Conservation (phyloP, 1,139 yeast species). For the Scheffersomyces cryptocercus region DNA sequence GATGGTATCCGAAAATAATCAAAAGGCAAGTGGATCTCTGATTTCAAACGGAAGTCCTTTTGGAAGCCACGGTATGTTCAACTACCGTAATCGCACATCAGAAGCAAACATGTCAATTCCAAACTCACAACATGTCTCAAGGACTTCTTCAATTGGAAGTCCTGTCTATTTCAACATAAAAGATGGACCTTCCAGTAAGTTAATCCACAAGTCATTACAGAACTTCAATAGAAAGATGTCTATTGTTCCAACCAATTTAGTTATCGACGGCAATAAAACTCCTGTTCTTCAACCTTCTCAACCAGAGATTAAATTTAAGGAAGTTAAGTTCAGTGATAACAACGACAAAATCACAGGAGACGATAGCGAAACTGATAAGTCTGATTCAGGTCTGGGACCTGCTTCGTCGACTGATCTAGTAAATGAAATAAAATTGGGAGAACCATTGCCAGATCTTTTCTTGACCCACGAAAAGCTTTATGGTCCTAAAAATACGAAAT, state of each 20-base stretch:
- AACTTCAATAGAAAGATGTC: slow-evolving; percentile 26
- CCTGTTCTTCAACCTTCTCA: slow-evolving; percentile 1
- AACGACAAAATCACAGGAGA: slow-evolving; percentile 1
- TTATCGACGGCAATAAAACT: slow-evolving; percentile 15
- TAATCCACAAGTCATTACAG: slow-evolving; percentile 12
- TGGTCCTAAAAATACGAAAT: slow-evolving; percentile 9
- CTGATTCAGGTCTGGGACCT: background rate
- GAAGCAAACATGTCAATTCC: background rate
- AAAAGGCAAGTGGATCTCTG: background rate
- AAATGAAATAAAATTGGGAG: slow-evolving; percentile 12
- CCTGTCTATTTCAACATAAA: slow-evolving; percentile 22
- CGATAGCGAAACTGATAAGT: slow-evolving; percentile 1
- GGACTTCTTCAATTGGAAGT: slow-evolving; percentile 31
- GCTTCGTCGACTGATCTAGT: background rate
- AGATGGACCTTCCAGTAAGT: slow-evolving; percentile 14
- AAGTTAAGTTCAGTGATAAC: slow-evolving; percentile 24
- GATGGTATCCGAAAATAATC: background rate
- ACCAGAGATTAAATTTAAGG: slow-evolving; percentile 28
- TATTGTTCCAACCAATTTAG: slow-evolving; percentile 28
- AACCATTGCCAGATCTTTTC: slow-evolving; percentile 28
- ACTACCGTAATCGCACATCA: slow-evolving; percentile 1
- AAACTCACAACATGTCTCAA: slow-evolving; percentile 16
- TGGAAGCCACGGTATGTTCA: background rate
- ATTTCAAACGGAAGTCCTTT: background rate
- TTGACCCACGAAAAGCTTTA: slow-evolving; percentile 37